These are phyloP conservation scores for Xylaria hypoxylon DNA, from an alignment of 2,329 filamentous ascomycete genomes.

Conservation along the genomic window DNA sequence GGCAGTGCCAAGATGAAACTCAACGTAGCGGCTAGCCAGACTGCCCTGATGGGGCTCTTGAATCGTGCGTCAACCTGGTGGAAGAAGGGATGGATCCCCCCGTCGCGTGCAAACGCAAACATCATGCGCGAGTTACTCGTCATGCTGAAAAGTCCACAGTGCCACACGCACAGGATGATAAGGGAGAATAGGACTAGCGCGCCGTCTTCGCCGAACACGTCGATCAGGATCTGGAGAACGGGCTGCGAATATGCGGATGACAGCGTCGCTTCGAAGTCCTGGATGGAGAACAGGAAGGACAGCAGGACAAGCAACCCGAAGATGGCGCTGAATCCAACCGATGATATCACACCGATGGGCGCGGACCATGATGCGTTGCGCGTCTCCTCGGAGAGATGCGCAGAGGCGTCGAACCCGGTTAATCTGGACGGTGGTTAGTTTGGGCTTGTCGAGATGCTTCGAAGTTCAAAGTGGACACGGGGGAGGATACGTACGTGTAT, in stretches of 20 bases:
- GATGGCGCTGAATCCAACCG: slow-evolving; percentile 63
- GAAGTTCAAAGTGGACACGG: not conserved
- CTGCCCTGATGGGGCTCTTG: slow-evolving; percentile 62
- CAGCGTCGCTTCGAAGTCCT: slow-evolving; percentile 65
- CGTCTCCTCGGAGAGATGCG: slow-evolving; percentile 69
- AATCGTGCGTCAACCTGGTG: slow-evolving; percentile 63
- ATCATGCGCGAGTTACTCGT: slow-evolving; percentile 70
- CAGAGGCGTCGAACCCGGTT: slow-evolving; percentile 64
- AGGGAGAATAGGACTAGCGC: slow-evolving; percentile 66
- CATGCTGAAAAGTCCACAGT: slow-evolving; percentile 69
- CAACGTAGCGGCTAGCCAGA: slow-evolving; percentile 66
- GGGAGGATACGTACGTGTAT: slow-evolving; percentile 48
- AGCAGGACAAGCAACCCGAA: slow-evolving; percentile 58
- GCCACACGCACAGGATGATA: slow-evolving; percentile 71
- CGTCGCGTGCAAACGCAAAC: slow-evolving; percentile 68
- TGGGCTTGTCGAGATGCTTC: not conserved
- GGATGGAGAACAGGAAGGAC: slow-evolving; percentile 68
- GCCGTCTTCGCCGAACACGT: slow-evolving; percentile 66
- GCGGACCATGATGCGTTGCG: slow-evolving; percentile 67
- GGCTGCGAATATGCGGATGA: slow-evolving; percentile 61
- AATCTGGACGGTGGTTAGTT: slow-evolving; percentile 44
- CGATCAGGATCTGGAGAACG: slow-evolving; percentile 68
- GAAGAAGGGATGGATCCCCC: slow-evolving; percentile 67
- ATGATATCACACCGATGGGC: slow-evolving; percentile 68
- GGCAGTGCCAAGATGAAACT: slow-evolving; percentile 67